Percentiles rank a stretch among this genome's conserved stretches.
phyloP scores from a whole-genome alignment of 371 early-diverging fungal genomes.

The Saksenaea oblongispora region DNA sequence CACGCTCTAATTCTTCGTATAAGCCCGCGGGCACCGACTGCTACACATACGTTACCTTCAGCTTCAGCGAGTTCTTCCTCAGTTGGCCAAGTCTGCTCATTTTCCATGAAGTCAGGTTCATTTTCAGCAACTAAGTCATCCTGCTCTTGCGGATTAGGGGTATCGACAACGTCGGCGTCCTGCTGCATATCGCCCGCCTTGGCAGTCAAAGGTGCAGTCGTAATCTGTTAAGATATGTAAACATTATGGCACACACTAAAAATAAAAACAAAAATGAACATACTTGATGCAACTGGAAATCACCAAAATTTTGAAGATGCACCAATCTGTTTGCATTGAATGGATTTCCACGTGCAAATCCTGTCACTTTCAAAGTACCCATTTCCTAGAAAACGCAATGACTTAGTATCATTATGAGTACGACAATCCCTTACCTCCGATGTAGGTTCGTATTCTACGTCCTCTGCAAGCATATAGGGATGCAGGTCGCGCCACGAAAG shows the following conservation, averaged over 20 bases:
- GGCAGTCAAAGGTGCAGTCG: constrained; percentile 23
- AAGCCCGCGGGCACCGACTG: not conserved
- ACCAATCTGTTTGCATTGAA: constrained; percentile 88
- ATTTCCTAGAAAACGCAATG: constrained; percentile 16
- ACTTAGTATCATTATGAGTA: not conserved
- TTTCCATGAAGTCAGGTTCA: constrained; percentile 85
- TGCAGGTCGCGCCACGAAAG: constrained; percentile 88
- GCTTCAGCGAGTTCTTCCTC: constrained; percentile 90
- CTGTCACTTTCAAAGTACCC: constrained; percentile 81
- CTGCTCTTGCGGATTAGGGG: constrained; percentile 66
- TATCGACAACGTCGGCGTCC: constrained; percentile 56
- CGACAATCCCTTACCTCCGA: constrained; percentile 15
- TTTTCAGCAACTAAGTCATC: constrained; percentile 82
- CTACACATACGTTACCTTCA: constrained; percentile 47
- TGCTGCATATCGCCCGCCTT: constrained; percentile 42
- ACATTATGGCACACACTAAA: not conserved
- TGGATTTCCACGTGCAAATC: constrained; percentile 77
- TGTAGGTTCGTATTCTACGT: constrained; percentile 60
- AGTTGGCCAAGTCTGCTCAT: constrained; percentile 98
- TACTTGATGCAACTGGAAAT: constrained; percentile 85
- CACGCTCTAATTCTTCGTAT: constrained; percentile 22
- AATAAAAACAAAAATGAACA: not conserved
- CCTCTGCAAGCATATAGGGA: constrained; percentile 86
- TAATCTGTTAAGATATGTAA: constrained; percentile 18
- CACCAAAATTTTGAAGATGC: constrained; percentile 90